Conservation (phyloP, 257 asterid species). For the Scutellaria baicalensis region DNA sequence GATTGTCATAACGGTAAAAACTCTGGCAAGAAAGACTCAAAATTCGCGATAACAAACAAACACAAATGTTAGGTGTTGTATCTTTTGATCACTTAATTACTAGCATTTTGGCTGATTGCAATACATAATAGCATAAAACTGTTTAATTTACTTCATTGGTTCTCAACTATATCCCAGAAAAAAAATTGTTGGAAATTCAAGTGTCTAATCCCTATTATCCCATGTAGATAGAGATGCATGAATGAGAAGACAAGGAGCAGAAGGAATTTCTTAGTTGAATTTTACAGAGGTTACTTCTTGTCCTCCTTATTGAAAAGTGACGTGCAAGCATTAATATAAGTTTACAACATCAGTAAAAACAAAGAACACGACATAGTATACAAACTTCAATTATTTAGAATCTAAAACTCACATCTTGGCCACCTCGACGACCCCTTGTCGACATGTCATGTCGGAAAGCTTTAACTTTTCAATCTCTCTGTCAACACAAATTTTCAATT, state of each 20-base stretch:
- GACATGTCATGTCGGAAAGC: constrained; percentile 93
- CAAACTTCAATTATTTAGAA: background rate
- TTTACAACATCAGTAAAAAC: background rate
- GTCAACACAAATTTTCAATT: constrained; percentile 16
- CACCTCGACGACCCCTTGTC: constrained; percentile 89
- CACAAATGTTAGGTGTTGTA: too few relatives aligned
- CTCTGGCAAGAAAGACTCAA: background rate
- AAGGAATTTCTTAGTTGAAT: background rate
- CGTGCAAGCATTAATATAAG: background rate
- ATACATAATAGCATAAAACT: background rate
- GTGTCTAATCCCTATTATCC: background rate
- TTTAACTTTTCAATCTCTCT: constrained; percentile 89
- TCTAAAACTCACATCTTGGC: constrained; percentile 76
- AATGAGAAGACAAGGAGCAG: background rate
- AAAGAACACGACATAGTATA: background rate
- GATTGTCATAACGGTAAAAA: background rate
- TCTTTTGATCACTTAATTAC: background rate
- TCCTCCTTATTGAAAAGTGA: background rate
- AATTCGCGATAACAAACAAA: too few relatives aligned
- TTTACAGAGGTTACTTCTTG: background rate
- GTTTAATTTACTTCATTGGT: background rate
- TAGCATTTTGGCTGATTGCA: background rate
- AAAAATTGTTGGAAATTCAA: background rate
- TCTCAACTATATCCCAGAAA: background rate
- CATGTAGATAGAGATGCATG: background rate